Conservation (phyloP, 2,329 filamentous ascomycete species). For the Myotisia sp. region DNA sequence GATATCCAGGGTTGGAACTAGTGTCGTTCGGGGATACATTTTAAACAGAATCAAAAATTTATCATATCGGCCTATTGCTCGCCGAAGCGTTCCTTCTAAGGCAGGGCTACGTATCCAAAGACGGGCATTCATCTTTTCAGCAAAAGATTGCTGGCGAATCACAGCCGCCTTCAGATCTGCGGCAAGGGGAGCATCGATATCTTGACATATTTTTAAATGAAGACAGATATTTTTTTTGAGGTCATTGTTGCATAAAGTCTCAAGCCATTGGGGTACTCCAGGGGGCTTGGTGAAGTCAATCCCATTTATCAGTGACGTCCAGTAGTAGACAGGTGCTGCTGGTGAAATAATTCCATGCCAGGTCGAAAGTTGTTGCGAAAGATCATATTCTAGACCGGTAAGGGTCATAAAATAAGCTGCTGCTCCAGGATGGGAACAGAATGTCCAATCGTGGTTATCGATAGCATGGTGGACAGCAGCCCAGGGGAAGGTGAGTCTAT, state of each 20-base stretch:
- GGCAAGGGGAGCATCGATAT: too few relatives aligned
- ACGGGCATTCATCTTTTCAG: constrained; percentile 29
- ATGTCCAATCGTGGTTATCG: too few relatives aligned
- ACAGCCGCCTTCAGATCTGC: constrained; percentile 15
- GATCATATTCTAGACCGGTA: neutral
- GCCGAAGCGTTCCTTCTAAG: constrained; percentile 21
- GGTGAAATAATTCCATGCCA: too few relatives aligned
- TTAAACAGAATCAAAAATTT: constrained; percentile 26
- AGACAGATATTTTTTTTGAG: too few relatives aligned
- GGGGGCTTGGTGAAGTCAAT: too few relatives aligned
- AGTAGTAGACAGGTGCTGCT: too few relatives aligned
- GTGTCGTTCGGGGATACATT: constrained; percentile 16
- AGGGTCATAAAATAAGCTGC: neutral
- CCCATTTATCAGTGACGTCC: too few relatives aligned
- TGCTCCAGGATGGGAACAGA: too few relatives aligned
- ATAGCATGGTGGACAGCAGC: too few relatives aligned
- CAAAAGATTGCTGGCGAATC: constrained; percentile 26
- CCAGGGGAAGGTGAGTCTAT: constrained; percentile 11
- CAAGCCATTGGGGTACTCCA: too few relatives aligned
- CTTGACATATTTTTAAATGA: too few relatives aligned
- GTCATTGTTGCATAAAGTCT: too few relatives aligned
- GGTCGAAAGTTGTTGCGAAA: neutral
- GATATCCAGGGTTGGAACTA: constrained; percentile 32
- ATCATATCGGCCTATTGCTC: constrained; percentile 26
- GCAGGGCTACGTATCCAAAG: constrained; percentile 30